phyloP scores from a whole-genome alignment of 352 stramenopile genomes.

The Blastocystis sp. region DNA sequence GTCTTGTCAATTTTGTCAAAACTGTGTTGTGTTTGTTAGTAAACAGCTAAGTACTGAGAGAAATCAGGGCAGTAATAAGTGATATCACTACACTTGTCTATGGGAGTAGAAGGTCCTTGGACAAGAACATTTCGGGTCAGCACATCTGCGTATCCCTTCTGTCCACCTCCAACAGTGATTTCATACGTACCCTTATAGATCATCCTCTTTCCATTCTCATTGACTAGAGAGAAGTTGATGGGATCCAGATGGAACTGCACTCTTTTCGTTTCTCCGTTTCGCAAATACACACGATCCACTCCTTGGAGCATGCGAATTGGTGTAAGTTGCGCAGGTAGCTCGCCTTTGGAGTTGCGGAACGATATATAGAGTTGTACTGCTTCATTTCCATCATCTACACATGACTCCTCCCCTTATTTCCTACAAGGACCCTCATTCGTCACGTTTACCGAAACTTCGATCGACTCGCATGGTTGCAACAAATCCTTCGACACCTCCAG shows the following conservation, averaged over 20 bases:
- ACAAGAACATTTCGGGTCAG: neutral
- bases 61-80: neutral
- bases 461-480: neutral
- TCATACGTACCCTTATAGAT: neutral
- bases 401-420: neutral
- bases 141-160: neutral
- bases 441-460: neutral
- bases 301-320: neutral
- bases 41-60: neutral
- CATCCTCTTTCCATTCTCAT: neutral
- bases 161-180: neutral
- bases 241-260: neutral
- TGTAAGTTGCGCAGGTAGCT: neutral
- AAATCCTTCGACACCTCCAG: neutral
- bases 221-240: neutral
- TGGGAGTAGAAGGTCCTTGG: neutral
- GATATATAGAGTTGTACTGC: neutral
- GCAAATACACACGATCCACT: neutral
- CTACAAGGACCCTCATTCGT: neutral
- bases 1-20: neutral
- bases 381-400: neutral
- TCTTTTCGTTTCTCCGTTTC: neutral
- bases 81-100: neutral
- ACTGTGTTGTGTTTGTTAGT: neutral
- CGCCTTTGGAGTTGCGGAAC: neutral